Evolutionary conservation across 1,139 yeast species (phyloP).

Genomic region (Suhomyces taliae): DNA sequence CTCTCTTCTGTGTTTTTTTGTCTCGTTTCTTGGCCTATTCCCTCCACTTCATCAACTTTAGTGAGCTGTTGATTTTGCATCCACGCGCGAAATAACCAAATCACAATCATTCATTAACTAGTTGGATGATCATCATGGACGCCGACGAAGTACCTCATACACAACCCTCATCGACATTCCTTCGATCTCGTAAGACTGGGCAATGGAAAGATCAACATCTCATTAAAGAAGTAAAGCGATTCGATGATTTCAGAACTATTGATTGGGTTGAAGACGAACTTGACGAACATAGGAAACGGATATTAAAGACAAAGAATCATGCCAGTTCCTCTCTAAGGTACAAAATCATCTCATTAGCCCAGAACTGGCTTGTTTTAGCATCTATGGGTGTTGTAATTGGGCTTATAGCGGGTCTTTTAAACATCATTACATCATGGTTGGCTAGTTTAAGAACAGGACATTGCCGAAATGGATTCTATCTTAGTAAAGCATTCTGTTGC

Average conservation of each 20-base stretch:
- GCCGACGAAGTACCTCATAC: not conserved
- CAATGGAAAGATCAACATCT: conserved; percentile 40
- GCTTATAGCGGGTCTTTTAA: conserved; percentile 74
- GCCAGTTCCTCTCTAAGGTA: conserved; percentile 21
- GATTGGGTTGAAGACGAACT: conserved; percentile 87
- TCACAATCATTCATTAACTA: not conserved
- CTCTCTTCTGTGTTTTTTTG: not conserved
- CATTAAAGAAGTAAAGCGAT: conserved; percentile 42
- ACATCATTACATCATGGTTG: conserved; percentile 83
- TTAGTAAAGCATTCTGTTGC: conserved; percentile 81
- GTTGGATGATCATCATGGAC: not conserved
- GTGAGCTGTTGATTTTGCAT: not conserved
- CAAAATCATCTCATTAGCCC: conserved; percentile 48
- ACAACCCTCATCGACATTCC: not conserved
- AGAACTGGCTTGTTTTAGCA: conserved; percentile 76
- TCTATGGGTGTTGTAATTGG: conserved; percentile 78
- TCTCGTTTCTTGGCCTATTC: not conserved
- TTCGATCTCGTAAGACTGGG: conserved; percentile 29
- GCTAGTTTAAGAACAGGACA: conserved; percentile 77
- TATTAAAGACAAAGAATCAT: conserved; percentile 21
- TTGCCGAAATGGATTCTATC: conserved; percentile 67
- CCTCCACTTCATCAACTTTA: not conserved
- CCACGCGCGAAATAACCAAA: not conserved
- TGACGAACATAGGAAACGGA: conserved; percentile 48
- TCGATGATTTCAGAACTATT: conserved; percentile 63